phyloP scores from a whole-genome alignment of 1,284 basidiomycete genomes.

The Tilletia setariae region DNA sequence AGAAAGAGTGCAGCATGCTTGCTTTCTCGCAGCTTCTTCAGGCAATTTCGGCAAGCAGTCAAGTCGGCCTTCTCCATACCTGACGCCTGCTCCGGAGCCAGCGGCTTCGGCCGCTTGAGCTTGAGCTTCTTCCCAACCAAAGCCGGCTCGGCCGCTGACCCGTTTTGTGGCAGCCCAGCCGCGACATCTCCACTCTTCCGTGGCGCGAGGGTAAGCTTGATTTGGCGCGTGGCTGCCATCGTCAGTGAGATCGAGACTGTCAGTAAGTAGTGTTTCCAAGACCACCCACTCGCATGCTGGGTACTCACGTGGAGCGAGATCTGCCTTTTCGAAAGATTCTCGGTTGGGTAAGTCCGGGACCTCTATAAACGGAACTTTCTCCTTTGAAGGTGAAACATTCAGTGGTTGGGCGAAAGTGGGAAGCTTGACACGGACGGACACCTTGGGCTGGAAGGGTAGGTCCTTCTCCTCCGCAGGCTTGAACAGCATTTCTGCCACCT shows the following conservation, averaged over 20 bases:
- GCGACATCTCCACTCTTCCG: constrained; percentile 2
- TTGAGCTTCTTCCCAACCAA: constrained; percentile 35
- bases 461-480: constrained; percentile 60
- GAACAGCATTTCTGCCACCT: constrained; percentile 85
- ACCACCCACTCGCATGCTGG: too few species aligned
- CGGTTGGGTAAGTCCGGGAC: constrained; percentile 9
- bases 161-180: background rate
- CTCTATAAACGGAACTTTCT: background rate
- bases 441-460: constrained; percentile 40
- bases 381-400: background rate
- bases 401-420: background rate
- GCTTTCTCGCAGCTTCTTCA: constrained; percentile 70
- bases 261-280: too few species aligned
- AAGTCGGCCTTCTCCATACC: constrained; percentile 80
- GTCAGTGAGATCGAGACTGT: constrained; percentile 10
- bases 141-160: background rate
- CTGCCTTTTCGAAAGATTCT: constrained; percentile 11
- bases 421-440: constrained; percentile 55
- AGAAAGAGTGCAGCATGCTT: constrained; percentile 73
- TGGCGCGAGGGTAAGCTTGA: constrained; percentile 9
- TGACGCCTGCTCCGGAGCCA: constrained; percentile 62
- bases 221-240: constrained; percentile 20
- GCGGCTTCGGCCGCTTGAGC: constrained; percentile 51
- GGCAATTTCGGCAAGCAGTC: constrained; percentile 73
- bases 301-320: background rate